A percentile compares a stretch with the other conserved stretches of the same genome.
These are phyloP conservation scores for Amoebophrya sp. DNA, from an alignment of 169 alveolate species.

Conservation along the genomic window DNA sequence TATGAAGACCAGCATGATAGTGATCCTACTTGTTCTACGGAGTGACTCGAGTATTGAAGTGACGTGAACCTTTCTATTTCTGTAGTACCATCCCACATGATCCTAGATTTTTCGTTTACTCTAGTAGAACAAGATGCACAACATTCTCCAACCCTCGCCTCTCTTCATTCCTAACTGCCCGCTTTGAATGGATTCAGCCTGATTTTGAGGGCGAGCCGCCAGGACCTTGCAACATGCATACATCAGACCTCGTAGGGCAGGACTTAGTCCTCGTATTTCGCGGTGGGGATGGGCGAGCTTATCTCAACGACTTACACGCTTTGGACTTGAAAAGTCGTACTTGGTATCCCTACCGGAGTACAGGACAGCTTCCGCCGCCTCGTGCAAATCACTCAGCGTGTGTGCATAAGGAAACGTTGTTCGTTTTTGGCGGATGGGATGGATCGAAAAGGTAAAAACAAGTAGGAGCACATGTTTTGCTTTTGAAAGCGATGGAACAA, in stretches of 20 bases:
- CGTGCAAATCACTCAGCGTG: constrained; percentile 69
- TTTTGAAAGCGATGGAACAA: too few relatives aligned
- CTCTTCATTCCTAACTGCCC: not conserved
- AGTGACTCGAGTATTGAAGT: too few relatives aligned
- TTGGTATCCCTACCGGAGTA: constrained; percentile 52
- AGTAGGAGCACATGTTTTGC: too few relatives aligned
- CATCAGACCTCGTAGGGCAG: constrained; percentile 58
- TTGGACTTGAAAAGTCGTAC: constrained; percentile 46
- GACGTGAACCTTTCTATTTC: too few relatives aligned
- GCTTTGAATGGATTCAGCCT: constrained; percentile 50
- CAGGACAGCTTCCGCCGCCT: constrained; percentile 60
- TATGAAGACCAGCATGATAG: too few relatives aligned
- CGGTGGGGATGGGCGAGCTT: constrained; percentile 71
- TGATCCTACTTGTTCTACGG: too few relatives aligned
- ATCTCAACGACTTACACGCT: constrained; percentile 62
- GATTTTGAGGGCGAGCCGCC: constrained; percentile 55
- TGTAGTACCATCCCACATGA: too few relatives aligned
- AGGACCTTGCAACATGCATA: constrained; percentile 74
- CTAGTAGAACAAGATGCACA: too few relatives aligned
- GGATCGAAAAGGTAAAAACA: too few relatives aligned
- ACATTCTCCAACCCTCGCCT: too few relatives aligned
- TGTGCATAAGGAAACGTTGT: constrained; percentile 47
- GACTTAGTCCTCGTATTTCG: constrained; percentile 60
- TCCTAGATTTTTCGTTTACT: too few relatives aligned
- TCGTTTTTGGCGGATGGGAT: constrained; percentile 73